A percentile compares a stretch with the other conserved stretches of the same genome.
These are phyloP conservation scores for Knufia fluminis DNA, from an alignment of 2,329 filamentous ascomycete species.

Conservation along the genomic window DNA sequence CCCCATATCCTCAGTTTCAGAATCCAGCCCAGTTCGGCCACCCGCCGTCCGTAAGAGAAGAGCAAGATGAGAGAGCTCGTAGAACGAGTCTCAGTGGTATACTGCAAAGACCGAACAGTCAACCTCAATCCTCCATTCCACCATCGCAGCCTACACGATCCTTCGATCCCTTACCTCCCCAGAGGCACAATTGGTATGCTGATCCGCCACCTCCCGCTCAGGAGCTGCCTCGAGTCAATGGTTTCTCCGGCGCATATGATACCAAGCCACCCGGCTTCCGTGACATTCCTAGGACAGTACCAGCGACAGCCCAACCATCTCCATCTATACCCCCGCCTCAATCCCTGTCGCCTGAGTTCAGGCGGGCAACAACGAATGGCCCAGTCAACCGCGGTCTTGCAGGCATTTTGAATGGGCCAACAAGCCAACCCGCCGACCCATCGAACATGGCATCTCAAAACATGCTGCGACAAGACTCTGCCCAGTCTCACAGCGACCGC, in stretches of 20 bases:
- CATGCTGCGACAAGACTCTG: conserved; percentile 22
- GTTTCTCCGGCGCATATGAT: conserved; percentile 16
- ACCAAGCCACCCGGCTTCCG: conserved; percentile 18
- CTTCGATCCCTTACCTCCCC: conserved; percentile 5
- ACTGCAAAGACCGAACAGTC: conserved; percentile 33
- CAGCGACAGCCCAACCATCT: conserved; percentile 9
- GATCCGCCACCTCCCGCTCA: conserved; percentile 5
- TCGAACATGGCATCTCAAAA: background rate
- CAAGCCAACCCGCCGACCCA: conserved; percentile 8
- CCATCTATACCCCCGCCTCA: conserved; percentile 12
- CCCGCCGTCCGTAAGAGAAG: conserved; percentile 11
- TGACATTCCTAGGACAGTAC: conserved; percentile 10
- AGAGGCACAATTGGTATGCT: conserved; percentile 5
- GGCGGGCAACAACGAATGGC: conserved; percentile 15
- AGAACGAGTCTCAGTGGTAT: conserved; percentile 38
- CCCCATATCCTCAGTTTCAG: conserved; percentile 6
- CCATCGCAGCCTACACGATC: background rate
- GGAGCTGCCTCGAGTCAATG: conserved; percentile 16
- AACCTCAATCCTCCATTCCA: conserved; percentile 15
- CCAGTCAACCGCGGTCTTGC: conserved; percentile 14
- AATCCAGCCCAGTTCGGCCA: background rate
- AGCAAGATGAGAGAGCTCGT: conserved; percentile 24
- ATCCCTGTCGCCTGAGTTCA: conserved; percentile 19
- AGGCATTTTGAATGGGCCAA: conserved; percentile 13
- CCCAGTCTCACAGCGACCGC: conserved; percentile 22